Base-by-base conservation (phyloP, 1,139 yeast genomes). In the Candida tropicalis region DNA sequence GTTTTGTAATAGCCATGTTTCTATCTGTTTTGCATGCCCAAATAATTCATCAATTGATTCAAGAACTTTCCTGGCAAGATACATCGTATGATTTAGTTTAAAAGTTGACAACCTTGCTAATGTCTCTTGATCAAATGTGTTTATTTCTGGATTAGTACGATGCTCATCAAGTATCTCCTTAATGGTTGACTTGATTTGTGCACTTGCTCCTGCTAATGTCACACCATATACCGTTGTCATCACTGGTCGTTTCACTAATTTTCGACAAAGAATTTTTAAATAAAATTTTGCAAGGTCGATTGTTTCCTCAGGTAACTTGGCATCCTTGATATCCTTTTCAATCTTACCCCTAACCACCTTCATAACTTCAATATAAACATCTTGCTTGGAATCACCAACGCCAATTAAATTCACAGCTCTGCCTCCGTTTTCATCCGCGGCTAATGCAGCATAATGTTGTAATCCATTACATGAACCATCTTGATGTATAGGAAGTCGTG, bases 191-290 rank as follows among this genome's bases (percentile, higher is more conserved):
- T 52, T 44, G 11, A 73, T 63, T 48, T 73, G 79, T 5, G 47
- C 47, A 3, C 58, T 50, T 1, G 73, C 76, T 0, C 79, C 79
- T 50, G 44, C 62, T 2, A 44, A 40, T 0, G 77, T 73, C 2
- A 73, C 78, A 0, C 79, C 79, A 49, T 73, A 73, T 0, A 73
- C 79, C 3, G 73, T 68, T 2, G 79, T 73, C 79, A 73, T 73
- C 1, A 73, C 70, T 1, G 78, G 73, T 41, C 72, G 69, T 49
- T 73, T 73, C 27, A 73, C 60, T 20, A 73, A 52, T 36, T 69
- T 70, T 8, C 79, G 50, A 13, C 57, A 51, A 11, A 71, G 47
- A 4, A 71, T 34, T 1, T 47, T 50, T 7, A 41, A 38, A 1
- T 66, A 54, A 12, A 60, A 27, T 4, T 33, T 17, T 0, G 66